Percentiles rank a stretch among this genome's conserved stretches.
phyloP scores from a whole-genome alignment of 495 filamentous ascomycete genomes.

The Daldinia childiae region DNA sequence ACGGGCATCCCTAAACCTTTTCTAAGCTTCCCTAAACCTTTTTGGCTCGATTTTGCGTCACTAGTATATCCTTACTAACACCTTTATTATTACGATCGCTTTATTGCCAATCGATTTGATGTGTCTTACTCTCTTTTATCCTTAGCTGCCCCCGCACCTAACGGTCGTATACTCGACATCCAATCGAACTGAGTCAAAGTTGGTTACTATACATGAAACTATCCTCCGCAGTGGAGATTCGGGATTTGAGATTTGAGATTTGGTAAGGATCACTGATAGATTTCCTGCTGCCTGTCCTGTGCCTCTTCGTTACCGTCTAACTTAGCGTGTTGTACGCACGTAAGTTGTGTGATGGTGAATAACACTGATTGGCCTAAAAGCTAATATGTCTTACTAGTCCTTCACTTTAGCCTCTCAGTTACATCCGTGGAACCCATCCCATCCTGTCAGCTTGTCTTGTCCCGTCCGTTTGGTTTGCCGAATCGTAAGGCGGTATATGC shows the following conservation, averaged over 20 bases:
- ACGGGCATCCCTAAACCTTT: not conserved
- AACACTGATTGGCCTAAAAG: slow-evolving; percentile 26
- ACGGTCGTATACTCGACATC: slow-evolving; percentile 10
- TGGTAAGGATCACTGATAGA: slow-evolving; percentile 15
- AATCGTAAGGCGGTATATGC: slow-evolving; percentile 6
- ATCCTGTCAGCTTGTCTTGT: not conserved
- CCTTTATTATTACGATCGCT: slow-evolving; percentile 11
- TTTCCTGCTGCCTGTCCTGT: slow-evolving; percentile 9
- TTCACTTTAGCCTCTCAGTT: slow-evolving; percentile 33
- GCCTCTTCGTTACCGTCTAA: not conserved
- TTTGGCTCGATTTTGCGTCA: slow-evolving; percentile 15
- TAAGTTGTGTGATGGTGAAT: slow-evolving; percentile 15
- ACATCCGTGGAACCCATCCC: slow-evolving; percentile 14
- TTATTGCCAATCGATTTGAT: slow-evolving; percentile 20
- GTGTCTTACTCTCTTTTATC: slow-evolving; percentile 24
- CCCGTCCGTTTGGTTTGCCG: slow-evolving; percentile 19
- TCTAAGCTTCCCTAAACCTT: slow-evolving; percentile 3
- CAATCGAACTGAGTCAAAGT: slow-evolving; percentile 24
- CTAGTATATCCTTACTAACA: not conserved
- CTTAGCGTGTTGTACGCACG: slow-evolving; percentile 10
- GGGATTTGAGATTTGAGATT: slow-evolving; percentile 26
- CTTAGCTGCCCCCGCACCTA: slow-evolving; percentile 25
- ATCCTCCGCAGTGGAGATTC: slow-evolving; percentile 36
- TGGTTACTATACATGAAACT: slow-evolving; percentile 1
- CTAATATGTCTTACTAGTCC: slow-evolving; percentile 18